Evolutionary conservation across 345 rosid species (phyloP).

Genomic region (Lenwebbia sp.): DNA sequence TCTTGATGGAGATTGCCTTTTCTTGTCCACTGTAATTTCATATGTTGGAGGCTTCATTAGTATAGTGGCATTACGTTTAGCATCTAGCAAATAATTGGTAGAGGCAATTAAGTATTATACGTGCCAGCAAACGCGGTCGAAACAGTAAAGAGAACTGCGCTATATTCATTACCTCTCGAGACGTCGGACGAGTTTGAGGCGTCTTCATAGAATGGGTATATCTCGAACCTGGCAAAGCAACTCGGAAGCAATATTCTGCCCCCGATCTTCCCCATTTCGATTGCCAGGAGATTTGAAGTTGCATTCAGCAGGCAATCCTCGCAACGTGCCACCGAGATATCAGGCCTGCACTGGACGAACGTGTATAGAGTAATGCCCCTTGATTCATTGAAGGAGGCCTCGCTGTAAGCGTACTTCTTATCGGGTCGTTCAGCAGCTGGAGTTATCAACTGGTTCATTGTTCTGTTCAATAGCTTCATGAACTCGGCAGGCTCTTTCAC

Average conservation of each 20-base stretch:
- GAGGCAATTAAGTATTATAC: neutral
- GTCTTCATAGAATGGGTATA: constrained; percentile 4
- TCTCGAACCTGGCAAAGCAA: constrained; percentile 20
- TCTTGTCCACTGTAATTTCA: neutral
- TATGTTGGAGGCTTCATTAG: neutral
- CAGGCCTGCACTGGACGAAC: constrained; percentile 11
- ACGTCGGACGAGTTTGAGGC: no score
- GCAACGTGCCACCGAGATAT: neutral
- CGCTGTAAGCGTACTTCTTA: neutral
- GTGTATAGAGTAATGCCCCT: neutral
- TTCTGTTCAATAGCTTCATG: neutral
- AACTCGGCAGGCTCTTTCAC: neutral
- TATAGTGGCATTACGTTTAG: neutral
- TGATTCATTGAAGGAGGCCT: neutral
- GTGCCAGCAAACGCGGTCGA: no score
- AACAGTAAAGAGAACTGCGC: no score
- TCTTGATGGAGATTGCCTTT: neutral
- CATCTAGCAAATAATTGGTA: neutral
- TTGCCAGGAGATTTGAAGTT: neutral
- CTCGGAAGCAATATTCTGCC: constrained; percentile 6
- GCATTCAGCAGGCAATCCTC: constrained; percentile 1
- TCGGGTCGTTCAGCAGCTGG: neutral
- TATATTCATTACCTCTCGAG: neutral
- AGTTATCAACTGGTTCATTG: neutral
- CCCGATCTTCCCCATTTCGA: neutral